These are phyloP conservation scores for Euphorbia lathyris DNA, from an alignment of 345 rosid species.

Conservation along the genomic window DNA sequence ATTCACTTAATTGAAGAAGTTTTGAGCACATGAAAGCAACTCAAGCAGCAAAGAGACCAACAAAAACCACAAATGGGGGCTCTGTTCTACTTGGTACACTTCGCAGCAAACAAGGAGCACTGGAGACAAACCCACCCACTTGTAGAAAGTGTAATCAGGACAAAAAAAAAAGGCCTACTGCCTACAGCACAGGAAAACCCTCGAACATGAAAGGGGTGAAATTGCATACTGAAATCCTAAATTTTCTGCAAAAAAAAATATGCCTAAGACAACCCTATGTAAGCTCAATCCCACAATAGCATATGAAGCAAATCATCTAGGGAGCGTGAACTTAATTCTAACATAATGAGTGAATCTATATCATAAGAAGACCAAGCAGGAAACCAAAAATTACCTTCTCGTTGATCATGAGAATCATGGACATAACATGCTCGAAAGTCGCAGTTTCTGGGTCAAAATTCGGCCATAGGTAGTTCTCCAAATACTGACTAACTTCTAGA, in stretches of 20 bases:
- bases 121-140: neutral
- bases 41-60: neutral
- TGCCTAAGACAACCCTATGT: neutral
- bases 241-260: neutral
- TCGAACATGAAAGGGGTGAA: neutral
- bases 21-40: neutral
- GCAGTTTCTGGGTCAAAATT: constrained; percentile 76
- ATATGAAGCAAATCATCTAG: neutral
- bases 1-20: no score
- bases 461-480: constrained; percentile 96
- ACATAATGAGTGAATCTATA: neutral
- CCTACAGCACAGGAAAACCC: neutral
- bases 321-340: neutral
- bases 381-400: constrained; percentile 56
- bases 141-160: neutral
- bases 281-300: neutral
- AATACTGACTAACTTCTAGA: constrained; percentile 90
- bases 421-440: constrained; percentile 90
- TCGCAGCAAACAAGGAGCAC: neutral
- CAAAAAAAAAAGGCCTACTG: neutral
- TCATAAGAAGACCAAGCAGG: neutral
- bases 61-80: neutral
- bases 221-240: neutral
- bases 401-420: constrained; percentile 94
- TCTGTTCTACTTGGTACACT: neutral